phyloP scores from a whole-genome alignment of 371 early-diverging fungal genomes.

The Rhizopus delemar region DNA sequence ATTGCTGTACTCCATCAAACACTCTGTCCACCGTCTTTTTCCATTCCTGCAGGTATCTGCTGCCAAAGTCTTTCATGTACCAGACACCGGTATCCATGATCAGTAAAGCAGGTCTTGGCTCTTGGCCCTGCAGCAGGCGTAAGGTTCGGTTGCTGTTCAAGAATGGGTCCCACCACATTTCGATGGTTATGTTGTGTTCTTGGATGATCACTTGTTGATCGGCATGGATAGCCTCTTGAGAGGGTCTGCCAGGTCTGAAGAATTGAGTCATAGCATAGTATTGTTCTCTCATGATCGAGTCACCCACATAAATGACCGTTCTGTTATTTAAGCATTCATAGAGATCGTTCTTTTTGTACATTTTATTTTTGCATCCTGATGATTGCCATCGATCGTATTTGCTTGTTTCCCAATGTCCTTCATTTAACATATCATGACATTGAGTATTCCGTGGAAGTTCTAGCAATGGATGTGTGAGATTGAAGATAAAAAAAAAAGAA shows the following conservation, averaged over 20 bases:
- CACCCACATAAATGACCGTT: slow-evolving; percentile 33
- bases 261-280: slow-evolving; percentile 55
- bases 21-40: slow-evolving; percentile 46
- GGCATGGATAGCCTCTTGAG: slow-evolving; percentile 37
- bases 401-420: slow-evolving; percentile 50
- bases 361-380: slow-evolving; percentile 58
- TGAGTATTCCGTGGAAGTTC: background rate
- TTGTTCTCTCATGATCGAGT: slow-evolving; percentile 54
- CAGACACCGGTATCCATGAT: slow-evolving; percentile 63
- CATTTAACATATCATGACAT: slow-evolving; percentile 49
- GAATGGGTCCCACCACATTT: slow-evolving; percentile 73
- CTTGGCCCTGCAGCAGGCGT: slow-evolving; percentile 29
- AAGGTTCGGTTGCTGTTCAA: slow-evolving; percentile 52
- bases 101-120: slow-evolving; percentile 44
- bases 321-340: slow-evolving; percentile 47
- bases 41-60: slow-evolving; percentile 46
- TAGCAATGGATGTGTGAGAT: background rate
- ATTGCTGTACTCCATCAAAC: slow-evolving; percentile 26
- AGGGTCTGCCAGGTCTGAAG: slow-evolving; percentile 30
- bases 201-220: slow-evolving; percentile 36
- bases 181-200: slow-evolving; percentile 36
- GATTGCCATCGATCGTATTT: slow-evolving; percentile 56
- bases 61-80: slow-evolving; percentile 54
- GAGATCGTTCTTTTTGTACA: slow-evolving; percentile 46
- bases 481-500: background rate